Base-by-base conservation (phyloP, 2,329 filamentous ascomycete genomes). In the Colletotrichum sp. region DNA sequence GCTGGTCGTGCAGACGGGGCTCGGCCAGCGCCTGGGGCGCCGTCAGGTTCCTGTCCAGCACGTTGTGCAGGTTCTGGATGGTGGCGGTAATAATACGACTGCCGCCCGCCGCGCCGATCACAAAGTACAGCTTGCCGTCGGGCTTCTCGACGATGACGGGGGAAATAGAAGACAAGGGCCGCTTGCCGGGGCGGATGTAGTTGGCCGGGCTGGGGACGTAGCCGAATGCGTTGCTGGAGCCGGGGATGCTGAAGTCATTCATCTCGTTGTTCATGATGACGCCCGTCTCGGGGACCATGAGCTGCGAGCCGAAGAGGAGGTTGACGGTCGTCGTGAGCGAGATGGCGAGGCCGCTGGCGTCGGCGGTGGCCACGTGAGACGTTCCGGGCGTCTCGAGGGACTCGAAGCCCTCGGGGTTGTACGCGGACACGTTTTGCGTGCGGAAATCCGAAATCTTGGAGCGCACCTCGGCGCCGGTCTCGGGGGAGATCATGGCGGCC, bases 251-350 rank as follows among this genome's bases (percentile, higher is more conserved):
- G 84, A 98, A 98, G 82, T 96, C 95, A 86, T 91, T 88, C 87
- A 89, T 89, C 80, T 91, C 88, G 76, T 90, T 85, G 81, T 91
- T 92, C 85, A 96, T 93, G 68, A 96, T 93, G 59, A 97, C 87
- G 4, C 95, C 95, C 0, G 95, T 97, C 81, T 97, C 95, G 0
- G 95, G 95, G 0, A 97, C 91, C 79, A 97, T 91, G 60, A 98
- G 80, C 5, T 90, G 89, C 10, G 92, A 95, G 13, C 95, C 95
- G 79, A 98, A 98, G 3, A 95, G 87, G 9, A 95, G 87, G 82
- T 98, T 98, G 76, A 98, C 87, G 0, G 95, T 98, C 0, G 95
- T 96, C 0, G 95, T 98, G 3, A 96, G 87, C 0, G 94, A 94
- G 66, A 98, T 90, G 10, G 94, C 90, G 79, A 98, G 84, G 0